Conservation (phyloP, 2,329 filamentous ascomycete genomes). For the Trichophyton rubrum region DNA sequence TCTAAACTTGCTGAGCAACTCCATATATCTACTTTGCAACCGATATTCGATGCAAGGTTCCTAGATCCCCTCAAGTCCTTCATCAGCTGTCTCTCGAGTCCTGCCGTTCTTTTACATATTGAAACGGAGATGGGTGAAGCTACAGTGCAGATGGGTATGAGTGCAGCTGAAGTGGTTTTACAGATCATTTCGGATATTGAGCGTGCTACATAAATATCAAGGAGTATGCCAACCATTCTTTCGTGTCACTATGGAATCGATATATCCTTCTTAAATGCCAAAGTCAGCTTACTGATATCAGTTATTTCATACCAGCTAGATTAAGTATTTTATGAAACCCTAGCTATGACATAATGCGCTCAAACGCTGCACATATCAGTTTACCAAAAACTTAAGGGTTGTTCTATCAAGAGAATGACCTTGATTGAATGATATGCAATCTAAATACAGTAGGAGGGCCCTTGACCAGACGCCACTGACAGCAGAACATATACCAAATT, state of each 20-base stretch:
- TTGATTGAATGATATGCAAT: neutral
- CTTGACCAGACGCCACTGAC: neutral
- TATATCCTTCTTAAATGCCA: neutral
- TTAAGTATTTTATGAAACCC: neutral
- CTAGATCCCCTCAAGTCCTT: slow-evolving; percentile 21
- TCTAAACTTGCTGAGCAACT: slow-evolving; percentile 36
- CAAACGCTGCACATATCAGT: neutral
- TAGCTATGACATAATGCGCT: neutral
- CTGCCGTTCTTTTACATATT: slow-evolving; percentile 6
- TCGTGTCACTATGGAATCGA: neutral
- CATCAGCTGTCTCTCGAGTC: slow-evolving; percentile 5
- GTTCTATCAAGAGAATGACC: neutral
- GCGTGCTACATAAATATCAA: neutral
- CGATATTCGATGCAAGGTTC: slow-evolving; percentile 24
- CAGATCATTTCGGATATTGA: slow-evolving; percentile 12
- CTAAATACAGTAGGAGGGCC: neutral
- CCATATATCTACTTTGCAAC: slow-evolving; percentile 30
- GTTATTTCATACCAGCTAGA: neutral
- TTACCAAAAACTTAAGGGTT: neutral
- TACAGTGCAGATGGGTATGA: slow-evolving; percentile 7
- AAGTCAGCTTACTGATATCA: neutral
- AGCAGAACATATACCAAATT: neutral
- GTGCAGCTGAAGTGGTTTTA: slow-evolving; percentile 10
- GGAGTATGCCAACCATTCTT: neutral
- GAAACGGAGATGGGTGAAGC: slow-evolving; percentile 11